Percentiles rank a stretch among this genome's conserved stretches.
Evolutionary conservation across 495 filamentous ascomycete genomes (phyloP).

Genomic region (Penicillium lividum): DNA sequence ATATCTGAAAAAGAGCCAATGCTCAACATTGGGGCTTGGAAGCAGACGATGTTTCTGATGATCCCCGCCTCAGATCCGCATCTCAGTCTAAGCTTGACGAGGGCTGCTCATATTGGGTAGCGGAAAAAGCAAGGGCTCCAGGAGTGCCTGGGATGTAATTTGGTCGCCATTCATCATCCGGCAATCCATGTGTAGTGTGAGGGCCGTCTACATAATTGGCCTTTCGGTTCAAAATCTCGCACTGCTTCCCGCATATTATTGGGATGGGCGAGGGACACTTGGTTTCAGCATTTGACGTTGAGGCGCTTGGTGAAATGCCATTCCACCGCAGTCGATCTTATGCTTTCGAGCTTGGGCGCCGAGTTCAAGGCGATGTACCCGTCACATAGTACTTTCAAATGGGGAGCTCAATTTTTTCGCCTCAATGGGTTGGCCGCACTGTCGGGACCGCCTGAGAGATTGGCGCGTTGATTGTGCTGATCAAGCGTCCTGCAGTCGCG

Average conservation of each 20-base stretch:
- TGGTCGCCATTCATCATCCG: neutral
- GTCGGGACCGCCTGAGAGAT: slow-evolving; percentile 2
- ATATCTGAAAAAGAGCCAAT: slow-evolving; percentile 4
- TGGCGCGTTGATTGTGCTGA: neutral
- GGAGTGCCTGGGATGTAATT: neutral
- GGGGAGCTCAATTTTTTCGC: neutral
- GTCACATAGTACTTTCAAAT: slow-evolving; percentile 1
- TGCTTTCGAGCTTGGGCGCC: neutral
- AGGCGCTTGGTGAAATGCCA: neutral
- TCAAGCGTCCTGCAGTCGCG: slow-evolving; percentile 3
- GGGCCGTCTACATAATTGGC: neutral
- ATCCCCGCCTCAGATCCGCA: slow-evolving; percentile 1
- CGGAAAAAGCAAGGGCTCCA: neutral
- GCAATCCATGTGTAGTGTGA: neutral
- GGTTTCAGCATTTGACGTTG: slow-evolving; percentile 1
- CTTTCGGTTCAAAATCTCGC: neutral
- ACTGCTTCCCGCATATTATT: neutral
- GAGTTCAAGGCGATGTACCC: slow-evolving; percentile 2
- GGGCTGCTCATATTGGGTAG: neutral
- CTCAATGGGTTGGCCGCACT: slow-evolving; percentile 6
- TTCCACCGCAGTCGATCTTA: neutral
- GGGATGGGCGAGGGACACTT: neutral
- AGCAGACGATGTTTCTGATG: slow-evolving; percentile 5
- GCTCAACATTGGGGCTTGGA: slow-evolving; percentile 3
- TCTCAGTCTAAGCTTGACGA: neutral